Conservation (phyloP, 768 basidiomycete species). For the Hygrocybe coccinea region DNA sequence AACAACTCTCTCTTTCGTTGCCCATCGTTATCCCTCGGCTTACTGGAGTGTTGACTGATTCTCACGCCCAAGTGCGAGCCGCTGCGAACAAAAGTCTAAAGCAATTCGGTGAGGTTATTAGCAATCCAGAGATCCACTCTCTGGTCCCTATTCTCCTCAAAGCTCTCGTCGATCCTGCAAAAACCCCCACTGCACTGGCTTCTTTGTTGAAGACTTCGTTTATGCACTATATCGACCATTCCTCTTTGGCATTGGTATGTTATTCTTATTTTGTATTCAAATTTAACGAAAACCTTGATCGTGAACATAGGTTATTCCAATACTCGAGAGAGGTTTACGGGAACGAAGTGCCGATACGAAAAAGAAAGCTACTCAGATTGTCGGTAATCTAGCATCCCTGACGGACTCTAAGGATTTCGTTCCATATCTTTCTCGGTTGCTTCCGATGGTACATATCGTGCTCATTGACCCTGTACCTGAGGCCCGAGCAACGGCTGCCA, state of each 20-base stretch:
- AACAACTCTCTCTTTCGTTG: slow-evolving; percentile 88
- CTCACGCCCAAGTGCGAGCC: slow-evolving; percentile 90
- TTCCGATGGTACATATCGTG: slow-evolving; percentile 89
- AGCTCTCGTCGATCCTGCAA: slow-evolving; percentile 91
- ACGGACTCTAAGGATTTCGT: slow-evolving; percentile 91
- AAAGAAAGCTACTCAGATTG: slow-evolving; percentile 92
- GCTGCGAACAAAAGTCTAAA: slow-evolving; percentile 95
- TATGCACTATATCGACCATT: slow-evolving; percentile 96
- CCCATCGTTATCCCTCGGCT: slow-evolving; percentile 96
- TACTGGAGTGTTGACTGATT: slow-evolving; percentile 92
- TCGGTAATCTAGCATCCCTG: slow-evolving; percentile 91
- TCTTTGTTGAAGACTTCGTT: slow-evolving; percentile 90
- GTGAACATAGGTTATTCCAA: slow-evolving; percentile 73
- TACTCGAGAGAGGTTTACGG: slow-evolving; percentile 86
- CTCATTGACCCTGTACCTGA: slow-evolving; percentile 97
- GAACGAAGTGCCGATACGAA: slow-evolving; percentile 93
- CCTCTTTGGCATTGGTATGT: slow-evolving; percentile 81
- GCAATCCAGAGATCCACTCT: slow-evolving; percentile 92
- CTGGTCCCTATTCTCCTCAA: slow-evolving; percentile 87
- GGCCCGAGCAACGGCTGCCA: slow-evolving; percentile 94
- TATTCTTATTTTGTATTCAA: not conserved
- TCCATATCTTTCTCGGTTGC: slow-evolving; percentile 82
- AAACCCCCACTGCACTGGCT: slow-evolving; percentile 80
- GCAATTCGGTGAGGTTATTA: slow-evolving; percentile 97
- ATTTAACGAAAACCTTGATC: slow-evolving; percentile 1